Percentiles rank a stretch among this genome's conserved stretches.
Evolutionary conservation across 169 alveolate species (phyloP).

Genomic region (Plasmodium ovale): DNA sequence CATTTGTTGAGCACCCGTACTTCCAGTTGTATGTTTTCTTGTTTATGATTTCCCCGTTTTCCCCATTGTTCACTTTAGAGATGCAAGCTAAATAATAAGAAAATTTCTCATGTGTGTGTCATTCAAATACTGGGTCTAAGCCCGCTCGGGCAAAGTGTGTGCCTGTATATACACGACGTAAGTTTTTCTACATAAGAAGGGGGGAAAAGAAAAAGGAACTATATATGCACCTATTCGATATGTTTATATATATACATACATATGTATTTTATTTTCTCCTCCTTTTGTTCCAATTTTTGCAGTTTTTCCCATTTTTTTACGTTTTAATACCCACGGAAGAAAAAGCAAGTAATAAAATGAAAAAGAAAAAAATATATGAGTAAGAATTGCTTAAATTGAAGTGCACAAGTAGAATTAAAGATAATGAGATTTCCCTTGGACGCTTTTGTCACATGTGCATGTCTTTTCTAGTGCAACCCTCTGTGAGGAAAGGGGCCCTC

Average conservation of each 20-base stretch:
- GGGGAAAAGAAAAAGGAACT: constrained; percentile 6
- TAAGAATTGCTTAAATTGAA: not conserved
- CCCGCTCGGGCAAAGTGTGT: constrained; percentile 53
- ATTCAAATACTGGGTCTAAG: constrained; percentile 70
- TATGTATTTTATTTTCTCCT: not conserved
- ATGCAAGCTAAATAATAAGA: constrained; percentile 43
- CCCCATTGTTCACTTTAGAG: constrained; percentile 5
- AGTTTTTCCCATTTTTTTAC: constrained; percentile 66
- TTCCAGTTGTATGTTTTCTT: not conserved
- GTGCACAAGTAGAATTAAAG: not conserved
- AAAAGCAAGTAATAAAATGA: constrained; percentile 27
- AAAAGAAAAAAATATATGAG: not conserved
- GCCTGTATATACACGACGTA: constrained; percentile 66
- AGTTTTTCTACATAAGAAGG: not conserved
- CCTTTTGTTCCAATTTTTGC: not conserved
- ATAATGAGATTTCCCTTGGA: too few relatives aligned
- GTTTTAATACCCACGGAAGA: constrained; percentile 69
- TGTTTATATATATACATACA: not conserved
- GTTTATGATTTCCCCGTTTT: not conserved
- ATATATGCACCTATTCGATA: too few relatives aligned
- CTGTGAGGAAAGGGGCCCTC: too few relatives aligned
- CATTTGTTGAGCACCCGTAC: not conserved
- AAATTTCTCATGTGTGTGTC: constrained; percentile 40
- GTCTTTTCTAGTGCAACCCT: too few relatives aligned
- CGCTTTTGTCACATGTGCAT: too few relatives aligned